A percentile compares a stretch with the other conserved stretches of the same genome.
These are phyloP conservation scores for Rhodotorula mucilaginosa DNA, from an alignment of 1,284 basidiomycete genomes.

Conservation along the genomic window DNA sequence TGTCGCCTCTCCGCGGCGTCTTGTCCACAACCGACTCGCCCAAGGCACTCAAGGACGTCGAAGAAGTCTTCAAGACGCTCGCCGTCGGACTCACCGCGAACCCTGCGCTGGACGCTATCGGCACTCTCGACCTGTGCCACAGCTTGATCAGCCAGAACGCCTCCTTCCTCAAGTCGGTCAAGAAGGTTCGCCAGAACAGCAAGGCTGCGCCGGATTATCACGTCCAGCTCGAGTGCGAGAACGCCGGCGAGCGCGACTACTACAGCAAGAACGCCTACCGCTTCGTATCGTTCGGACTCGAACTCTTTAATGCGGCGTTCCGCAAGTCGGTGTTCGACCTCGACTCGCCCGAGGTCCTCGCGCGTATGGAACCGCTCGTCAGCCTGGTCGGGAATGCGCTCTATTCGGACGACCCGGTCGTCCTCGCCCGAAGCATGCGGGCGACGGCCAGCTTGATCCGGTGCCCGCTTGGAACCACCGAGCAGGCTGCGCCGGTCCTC, in stretches of 20 bases:
- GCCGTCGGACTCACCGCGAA: conserved; percentile 84
- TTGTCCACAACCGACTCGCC: conserved; percentile 80
- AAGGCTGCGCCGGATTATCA: conserved; percentile 59
- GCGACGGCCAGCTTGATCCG: conserved; percentile 77
- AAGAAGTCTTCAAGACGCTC: conserved; percentile 82
- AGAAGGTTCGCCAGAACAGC: conserved; percentile 41
- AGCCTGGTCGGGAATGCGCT: conserved; percentile 86
- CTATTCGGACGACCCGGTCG: conserved; percentile 76
- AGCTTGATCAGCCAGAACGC: conserved; percentile 89
- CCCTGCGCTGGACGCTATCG: conserved; percentile 64
- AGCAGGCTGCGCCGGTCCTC: conserved; percentile 76
- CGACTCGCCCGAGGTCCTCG: conserved; percentile 63
- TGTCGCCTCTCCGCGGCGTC: conserved; percentile 77
- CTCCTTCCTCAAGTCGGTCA: conserved; percentile 57
- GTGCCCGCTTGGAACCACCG: conserved; percentile 75
- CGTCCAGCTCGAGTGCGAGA: conserved; percentile 72
- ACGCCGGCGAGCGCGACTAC: conserved; percentile 61
- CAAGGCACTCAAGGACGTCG: conserved; percentile 79
- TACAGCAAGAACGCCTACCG: conserved; percentile 80
- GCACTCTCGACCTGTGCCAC: conserved; percentile 79
- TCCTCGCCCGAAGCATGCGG: conserved; percentile 77
- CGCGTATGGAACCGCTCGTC: conserved; percentile 82
- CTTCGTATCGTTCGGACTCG: conserved; percentile 89
- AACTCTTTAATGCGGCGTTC: conserved; percentile 84
- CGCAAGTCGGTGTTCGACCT: conserved; percentile 84